Evolutionary conservation across 495 filamentous ascomycete genomes (phyloP).

Genomic region (Astrocystis sublimbata): DNA sequence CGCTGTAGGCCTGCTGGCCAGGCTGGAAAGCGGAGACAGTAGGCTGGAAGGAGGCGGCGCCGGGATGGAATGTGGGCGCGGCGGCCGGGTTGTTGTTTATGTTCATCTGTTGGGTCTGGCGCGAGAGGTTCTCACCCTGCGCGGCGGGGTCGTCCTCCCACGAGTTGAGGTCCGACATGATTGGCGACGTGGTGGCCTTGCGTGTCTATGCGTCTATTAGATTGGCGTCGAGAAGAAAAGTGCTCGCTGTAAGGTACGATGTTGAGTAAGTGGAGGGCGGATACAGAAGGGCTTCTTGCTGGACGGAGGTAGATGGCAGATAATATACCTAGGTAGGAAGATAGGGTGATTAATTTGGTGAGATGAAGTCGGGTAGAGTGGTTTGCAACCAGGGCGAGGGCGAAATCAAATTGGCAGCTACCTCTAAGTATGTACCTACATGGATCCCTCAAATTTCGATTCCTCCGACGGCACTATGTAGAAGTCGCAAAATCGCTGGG

Average conservation of each 20-base stretch:
- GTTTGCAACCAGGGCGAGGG: not conserved
- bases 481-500: not conserved
- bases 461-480: not conserved
- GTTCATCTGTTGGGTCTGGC: conserved; percentile 78
- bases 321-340: too few relatives aligned
- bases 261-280: not conserved
- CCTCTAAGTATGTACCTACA: not conserved
- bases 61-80: conserved; percentile 64
- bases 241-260: not conserved
- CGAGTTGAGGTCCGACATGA: conserved; percentile 84
- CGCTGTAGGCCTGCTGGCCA: conserved; percentile 61
- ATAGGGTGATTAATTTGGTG: not conserved
- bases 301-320: too few relatives aligned
- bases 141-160: conserved; percentile 95
- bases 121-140: conserved; percentile 81
- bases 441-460: not conserved
- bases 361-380: not conserved
- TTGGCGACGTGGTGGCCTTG: conserved; percentile 30
- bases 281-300: too few relatives aligned
- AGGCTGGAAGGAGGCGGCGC: conserved; percentile 79
- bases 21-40: conserved; percentile 76
- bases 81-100: conserved; percentile 50
- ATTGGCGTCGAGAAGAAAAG: not conserved
- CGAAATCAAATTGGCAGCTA: not conserved
- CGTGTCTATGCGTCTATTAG: conserved; percentile 6